Evolutionary conservation across 1,284 basidiomycete genomes (phyloP).

Genomic region (Lentinula novae-zelandiae): DNA sequence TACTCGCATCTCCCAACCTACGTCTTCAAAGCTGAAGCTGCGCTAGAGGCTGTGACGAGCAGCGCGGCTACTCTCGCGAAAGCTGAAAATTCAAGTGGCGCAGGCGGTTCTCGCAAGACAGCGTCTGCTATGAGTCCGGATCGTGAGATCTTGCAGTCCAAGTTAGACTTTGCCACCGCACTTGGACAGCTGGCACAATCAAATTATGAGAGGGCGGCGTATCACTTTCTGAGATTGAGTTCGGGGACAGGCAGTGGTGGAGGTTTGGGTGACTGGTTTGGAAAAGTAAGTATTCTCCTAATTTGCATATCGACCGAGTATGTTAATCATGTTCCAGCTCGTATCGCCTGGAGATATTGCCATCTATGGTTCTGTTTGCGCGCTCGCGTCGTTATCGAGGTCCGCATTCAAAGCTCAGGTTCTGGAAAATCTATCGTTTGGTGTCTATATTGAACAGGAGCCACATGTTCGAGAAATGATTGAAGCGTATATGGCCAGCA

Average conservation of each 20-base stretch:
- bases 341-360: conserved; percentile 78
- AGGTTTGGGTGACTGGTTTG: conserved; percentile 67
- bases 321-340: conserved; percentile 39
- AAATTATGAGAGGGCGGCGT: conserved; percentile 74
- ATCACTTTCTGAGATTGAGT: conserved; percentile 65
- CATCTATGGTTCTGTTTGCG: conserved; percentile 78
- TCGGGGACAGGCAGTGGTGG: conserved; percentile 34
- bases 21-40: conserved; percentile 87
- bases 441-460: conserved; percentile 80
- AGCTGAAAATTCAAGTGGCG: conserved; percentile 21
- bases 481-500: conserved; percentile 77
- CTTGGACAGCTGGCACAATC: conserved; percentile 68
- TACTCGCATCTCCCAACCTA: conserved; percentile 83
- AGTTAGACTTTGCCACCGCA: conserved; percentile 75
- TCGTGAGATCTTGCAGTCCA: conserved; percentile 65
- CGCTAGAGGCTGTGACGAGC: conserved; percentile 60
- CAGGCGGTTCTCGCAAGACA: conserved; percentile 32
- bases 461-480: conserved; percentile 81
- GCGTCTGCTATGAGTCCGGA: conserved; percentile 37
- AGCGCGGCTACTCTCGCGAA: conserved; percentile 19
- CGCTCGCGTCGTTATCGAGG: conserved; percentile 72
- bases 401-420: conserved; percentile 65
- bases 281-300: conserved; percentile 45
- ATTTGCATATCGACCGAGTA: not conserved
- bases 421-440: conserved; percentile 67